These are phyloP conservation scores for Agaricus blazei DNA, from an alignment of 768 basidiomycete genomes.

Conservation along the genomic window DNA sequence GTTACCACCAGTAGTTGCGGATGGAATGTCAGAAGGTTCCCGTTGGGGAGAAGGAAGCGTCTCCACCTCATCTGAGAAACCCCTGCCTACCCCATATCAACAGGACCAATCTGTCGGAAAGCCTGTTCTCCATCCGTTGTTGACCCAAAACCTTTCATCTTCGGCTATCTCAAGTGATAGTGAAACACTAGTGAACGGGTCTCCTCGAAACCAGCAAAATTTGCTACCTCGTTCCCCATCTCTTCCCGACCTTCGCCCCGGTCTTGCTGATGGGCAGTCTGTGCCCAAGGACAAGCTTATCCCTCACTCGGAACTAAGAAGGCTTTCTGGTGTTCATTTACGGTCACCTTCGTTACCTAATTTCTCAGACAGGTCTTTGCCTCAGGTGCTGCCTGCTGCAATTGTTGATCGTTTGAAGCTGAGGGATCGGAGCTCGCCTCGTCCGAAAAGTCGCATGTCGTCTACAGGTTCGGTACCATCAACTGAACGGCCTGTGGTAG, in stretches of 20 bases:
- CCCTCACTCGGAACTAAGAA: not conserved
- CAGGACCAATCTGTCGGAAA: not conserved
- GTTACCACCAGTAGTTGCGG: not conserved
- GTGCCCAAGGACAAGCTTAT: not conserved
- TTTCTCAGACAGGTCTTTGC: not conserved
- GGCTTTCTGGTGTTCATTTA: not conserved
- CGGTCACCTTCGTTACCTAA: constrained; percentile 7
- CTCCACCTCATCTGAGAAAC: not conserved
- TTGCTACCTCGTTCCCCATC: constrained; percentile 6
- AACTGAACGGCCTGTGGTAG: not conserved
- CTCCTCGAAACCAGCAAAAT: not conserved
- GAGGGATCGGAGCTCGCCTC: not conserved
- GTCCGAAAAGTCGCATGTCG: not conserved
- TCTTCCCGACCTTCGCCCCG: not conserved
- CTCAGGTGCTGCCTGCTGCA: not conserved
- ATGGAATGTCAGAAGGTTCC: not conserved
- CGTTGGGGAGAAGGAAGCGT: not conserved
- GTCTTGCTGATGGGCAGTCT: not conserved
- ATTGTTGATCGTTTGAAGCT: not conserved
- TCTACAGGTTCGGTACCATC: not conserved
- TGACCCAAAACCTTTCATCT: not conserved
- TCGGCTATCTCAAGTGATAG: no score
- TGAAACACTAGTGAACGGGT: not conserved
- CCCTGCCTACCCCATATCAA: not conserved
- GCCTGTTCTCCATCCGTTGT: not conserved